A percentile compares a stretch with the other conserved stretches of the same genome.
Evolutionary conservation across 352 stramenopile species (phyloP).

Genomic region (Phytophthora crassamura): DNA sequence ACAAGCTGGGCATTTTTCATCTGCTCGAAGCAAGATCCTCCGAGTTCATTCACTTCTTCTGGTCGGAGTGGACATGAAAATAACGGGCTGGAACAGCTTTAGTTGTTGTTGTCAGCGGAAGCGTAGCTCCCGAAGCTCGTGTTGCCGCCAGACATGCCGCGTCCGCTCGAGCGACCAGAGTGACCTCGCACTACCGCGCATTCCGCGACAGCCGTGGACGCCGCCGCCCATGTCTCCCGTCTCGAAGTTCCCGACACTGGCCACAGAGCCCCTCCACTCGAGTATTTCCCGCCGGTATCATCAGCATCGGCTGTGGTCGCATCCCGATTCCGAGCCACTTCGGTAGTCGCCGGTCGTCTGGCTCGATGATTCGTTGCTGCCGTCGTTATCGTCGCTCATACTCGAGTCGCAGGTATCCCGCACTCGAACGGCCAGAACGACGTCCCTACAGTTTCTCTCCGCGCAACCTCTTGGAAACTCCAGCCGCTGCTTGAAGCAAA

Average conservation of each 20-base stretch:
- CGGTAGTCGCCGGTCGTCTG: conserved; percentile 10
- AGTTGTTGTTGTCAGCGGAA: conserved; percentile 20
- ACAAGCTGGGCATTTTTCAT: too few species aligned
- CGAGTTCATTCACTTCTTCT: too few species aligned
- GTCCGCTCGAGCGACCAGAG: conserved; percentile 13
- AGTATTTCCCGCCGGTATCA: conserved; percentile 19
- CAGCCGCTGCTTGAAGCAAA: too few species aligned
- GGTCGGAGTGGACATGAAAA: too few species aligned
- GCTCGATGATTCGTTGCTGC: conserved; percentile 1
- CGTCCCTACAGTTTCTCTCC: too few species aligned
- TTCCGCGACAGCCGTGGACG: conserved; percentile 10
- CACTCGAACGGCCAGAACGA: too few species aligned
- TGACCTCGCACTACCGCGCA: neutral
- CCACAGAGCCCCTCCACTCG: conserved; percentile 3
- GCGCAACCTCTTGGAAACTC: too few species aligned
- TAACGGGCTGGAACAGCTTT: too few species aligned
- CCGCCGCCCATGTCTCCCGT: conserved; percentile 7
- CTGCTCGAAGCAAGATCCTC: too few species aligned
- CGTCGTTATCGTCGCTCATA: neutral
- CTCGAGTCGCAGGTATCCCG: too few species aligned
- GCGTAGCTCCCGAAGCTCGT: conserved; percentile 12
- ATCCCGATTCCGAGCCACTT: conserved; percentile 5
- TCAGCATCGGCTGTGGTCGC: conserved; percentile 12
- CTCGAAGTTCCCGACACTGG: conserved; percentile 3
- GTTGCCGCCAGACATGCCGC: conserved; percentile 12